phyloP scores from a whole-genome alignment of 2,329 filamentous ascomycete species.

The Mycosphaerella arachidis region DNA sequence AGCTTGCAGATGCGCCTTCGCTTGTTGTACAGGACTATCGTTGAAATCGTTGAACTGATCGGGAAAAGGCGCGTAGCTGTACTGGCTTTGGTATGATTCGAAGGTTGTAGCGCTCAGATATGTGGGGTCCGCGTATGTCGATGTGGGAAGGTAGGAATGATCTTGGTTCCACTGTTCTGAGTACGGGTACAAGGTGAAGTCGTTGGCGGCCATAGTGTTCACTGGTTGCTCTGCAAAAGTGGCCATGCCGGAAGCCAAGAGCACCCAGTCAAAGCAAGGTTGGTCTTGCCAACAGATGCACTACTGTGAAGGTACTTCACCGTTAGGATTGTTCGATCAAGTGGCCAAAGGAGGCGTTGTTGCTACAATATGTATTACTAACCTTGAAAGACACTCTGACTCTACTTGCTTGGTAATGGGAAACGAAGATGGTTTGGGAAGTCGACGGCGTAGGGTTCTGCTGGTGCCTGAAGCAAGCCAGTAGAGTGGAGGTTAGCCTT shows the following conservation, averaged over 20 bases:
- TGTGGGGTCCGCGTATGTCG: conserved; percentile 24
- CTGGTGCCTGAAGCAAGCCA: conserved; percentile 17
- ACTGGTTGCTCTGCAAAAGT: conserved; percentile 29
- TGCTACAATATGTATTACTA: not conserved
- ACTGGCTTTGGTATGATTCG: conserved; percentile 33
- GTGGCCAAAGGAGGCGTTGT: not conserved
- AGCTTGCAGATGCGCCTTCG: conserved; percentile 35
- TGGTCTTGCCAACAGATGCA: not conserved
- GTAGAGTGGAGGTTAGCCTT: conserved; percentile 11
- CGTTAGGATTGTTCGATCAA: not conserved
- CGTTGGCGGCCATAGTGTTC: conserved; percentile 28
- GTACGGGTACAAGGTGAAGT: conserved; percentile 33
- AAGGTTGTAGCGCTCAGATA: conserved; percentile 33
- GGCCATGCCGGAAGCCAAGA: conserved; percentile 21
- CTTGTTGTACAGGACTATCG: conserved; percentile 34
- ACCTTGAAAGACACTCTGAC: not conserved
- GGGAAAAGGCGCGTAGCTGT: conserved; percentile 32
- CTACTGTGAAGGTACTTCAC: not conserved
- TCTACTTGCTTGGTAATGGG: conserved; percentile 4
- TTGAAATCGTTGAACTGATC: conserved; percentile 37
- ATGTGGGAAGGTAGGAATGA: conserved; percentile 24
- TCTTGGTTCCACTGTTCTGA: conserved; percentile 29
- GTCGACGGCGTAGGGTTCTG: conserved; percentile 9
- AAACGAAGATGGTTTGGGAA: conserved; percentile 1
- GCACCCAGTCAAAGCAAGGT: not conserved